Percentiles rank a stretch among this genome's conserved stretches.
Conservation (phyloP, 345 rosid species). For the Acer negundo region DNA sequence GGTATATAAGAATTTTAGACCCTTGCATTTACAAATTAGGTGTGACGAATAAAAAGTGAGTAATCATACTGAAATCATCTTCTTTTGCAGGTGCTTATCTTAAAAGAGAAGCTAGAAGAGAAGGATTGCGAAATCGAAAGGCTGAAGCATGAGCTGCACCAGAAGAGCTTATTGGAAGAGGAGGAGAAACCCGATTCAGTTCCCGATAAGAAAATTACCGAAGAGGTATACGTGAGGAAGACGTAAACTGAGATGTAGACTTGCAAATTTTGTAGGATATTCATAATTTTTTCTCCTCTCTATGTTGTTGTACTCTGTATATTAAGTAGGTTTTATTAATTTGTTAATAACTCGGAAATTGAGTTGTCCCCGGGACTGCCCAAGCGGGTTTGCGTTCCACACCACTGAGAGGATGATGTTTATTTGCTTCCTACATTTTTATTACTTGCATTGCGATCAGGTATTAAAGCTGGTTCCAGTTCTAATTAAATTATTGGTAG, state of each 20-base stretch:
- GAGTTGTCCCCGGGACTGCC: not conserved
- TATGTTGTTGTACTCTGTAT: slow-evolving; percentile 30
- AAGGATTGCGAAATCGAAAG: slow-evolving; percentile 53
- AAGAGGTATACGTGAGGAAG: slow-evolving; percentile 30
- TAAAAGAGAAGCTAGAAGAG: slow-evolving; percentile 75
- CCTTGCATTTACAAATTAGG: not conserved
- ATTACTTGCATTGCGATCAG: too few relatives aligned
- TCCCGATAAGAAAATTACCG: slow-evolving; percentile 33
- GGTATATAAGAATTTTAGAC: not conserved
- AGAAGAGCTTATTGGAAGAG: slow-evolving; percentile 33
- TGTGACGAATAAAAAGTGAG: not conserved
- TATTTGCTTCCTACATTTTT: not conserved
- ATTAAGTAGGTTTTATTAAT: slow-evolving; percentile 16
- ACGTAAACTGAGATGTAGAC: slow-evolving; percentile 19
- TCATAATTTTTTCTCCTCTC: not conserved
- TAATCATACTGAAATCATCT: not conserved
- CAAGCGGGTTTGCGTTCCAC: too few relatives aligned
- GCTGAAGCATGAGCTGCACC: slow-evolving; percentile 48
- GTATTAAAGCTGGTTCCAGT: too few relatives aligned
- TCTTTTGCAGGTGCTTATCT: slow-evolving; percentile 55
- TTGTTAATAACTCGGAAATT: slow-evolving; percentile 15
- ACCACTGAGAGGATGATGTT: not conserved
- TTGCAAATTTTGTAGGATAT: slow-evolving; percentile 28
- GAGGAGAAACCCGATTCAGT: slow-evolving; percentile 32
- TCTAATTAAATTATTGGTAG: too few relatives aligned